Conservation (phyloP, 805 yeast genomes). For the Candida railenensis region DNA sequence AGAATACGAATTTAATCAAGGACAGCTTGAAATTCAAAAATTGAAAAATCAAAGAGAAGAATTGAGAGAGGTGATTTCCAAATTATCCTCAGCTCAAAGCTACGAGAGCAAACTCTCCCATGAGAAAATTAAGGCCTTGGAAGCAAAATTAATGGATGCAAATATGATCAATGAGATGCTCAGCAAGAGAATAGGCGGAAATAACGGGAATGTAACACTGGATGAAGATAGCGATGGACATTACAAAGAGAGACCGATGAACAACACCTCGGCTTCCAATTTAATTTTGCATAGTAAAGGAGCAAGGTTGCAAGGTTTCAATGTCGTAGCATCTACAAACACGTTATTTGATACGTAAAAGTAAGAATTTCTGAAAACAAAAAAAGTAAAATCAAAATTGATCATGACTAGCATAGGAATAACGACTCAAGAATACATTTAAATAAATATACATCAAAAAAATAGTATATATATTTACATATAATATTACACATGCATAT, state of each 20-base stretch:
- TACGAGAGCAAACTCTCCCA: slow-evolving; percentile 34
- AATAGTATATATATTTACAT: not conserved
- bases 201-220: not conserved
- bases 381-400: not conserved
- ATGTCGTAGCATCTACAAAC: slow-evolving; percentile 34
- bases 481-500: not conserved
- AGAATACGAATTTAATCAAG: slow-evolving; percentile 9
- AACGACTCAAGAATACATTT: not conserved
- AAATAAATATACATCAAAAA: not conserved
- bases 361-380: not conserved
- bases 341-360: slow-evolving; percentile 16
- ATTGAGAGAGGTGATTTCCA: slow-evolving; percentile 37
- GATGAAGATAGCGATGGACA: not conserved
- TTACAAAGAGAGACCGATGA: slow-evolving; percentile 2
- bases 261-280: not conserved
- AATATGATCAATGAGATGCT: slow-evolving; percentile 33
- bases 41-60: slow-evolving; percentile 39
- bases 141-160: slow-evolving; percentile 27
- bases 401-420: not conserved
- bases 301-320: slow-evolving; percentile 40
- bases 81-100: slow-evolving; percentile 33
- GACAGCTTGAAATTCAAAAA: slow-evolving; percentile 15
- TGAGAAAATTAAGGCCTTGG: slow-evolving; percentile 34
- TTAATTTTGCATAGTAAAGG: slow-evolving; percentile 17
- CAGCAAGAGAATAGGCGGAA: slow-evolving; percentile 6